Evolutionary conservation across 192 early-diverging fungal genomes (phyloP).

Genomic region (Mortierella claussenii): DNA sequence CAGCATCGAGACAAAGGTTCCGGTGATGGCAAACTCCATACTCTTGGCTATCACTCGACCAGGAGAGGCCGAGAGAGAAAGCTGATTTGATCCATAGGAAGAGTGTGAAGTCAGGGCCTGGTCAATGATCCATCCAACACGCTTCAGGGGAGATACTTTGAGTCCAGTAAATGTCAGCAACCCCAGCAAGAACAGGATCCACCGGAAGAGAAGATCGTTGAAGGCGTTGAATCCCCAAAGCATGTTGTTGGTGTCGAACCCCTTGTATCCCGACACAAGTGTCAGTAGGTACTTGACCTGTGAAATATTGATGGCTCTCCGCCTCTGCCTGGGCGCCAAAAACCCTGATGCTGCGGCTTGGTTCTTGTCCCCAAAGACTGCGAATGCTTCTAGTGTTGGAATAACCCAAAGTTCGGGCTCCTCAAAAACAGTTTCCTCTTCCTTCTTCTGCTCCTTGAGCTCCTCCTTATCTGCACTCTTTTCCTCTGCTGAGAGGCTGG

Average conservation of each 20-base stretch:
- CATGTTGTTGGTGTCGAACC: constrained; percentile 21
- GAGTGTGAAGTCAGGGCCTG: constrained; percentile 26
- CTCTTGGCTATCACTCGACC: constrained; percentile 43
- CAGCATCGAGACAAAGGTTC: constrained; percentile 47
- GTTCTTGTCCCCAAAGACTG: constrained; percentile 1
- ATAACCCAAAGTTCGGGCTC: constrained; percentile 33
- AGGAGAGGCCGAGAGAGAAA: constrained; percentile 22
- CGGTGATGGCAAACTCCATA: constrained; percentile 41
- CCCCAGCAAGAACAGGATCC: constrained; percentile 43
- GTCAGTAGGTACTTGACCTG: constrained; percentile 18
- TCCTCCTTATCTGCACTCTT: background rate
- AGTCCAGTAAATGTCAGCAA: constrained; percentile 39
- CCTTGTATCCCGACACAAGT: constrained; percentile 28
- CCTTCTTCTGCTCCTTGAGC: background rate
- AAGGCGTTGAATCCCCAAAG: constrained; percentile 46
- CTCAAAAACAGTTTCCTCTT: background rate
- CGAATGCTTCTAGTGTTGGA: constrained; percentile 20
- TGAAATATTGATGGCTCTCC: constrained; percentile 36
- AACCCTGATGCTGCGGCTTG: background rate
- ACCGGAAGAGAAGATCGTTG: constrained; percentile 49
- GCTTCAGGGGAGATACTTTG: constrained; percentile 39
- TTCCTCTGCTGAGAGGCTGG: background rate
- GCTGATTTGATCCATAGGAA: constrained; percentile 19
- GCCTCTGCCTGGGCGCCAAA: background rate
- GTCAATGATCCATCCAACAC: constrained; percentile 45